Evolutionary conservation across 495 filamentous ascomycete genomes (phyloP).

Genomic region (Penicillium chermesinum): DNA sequence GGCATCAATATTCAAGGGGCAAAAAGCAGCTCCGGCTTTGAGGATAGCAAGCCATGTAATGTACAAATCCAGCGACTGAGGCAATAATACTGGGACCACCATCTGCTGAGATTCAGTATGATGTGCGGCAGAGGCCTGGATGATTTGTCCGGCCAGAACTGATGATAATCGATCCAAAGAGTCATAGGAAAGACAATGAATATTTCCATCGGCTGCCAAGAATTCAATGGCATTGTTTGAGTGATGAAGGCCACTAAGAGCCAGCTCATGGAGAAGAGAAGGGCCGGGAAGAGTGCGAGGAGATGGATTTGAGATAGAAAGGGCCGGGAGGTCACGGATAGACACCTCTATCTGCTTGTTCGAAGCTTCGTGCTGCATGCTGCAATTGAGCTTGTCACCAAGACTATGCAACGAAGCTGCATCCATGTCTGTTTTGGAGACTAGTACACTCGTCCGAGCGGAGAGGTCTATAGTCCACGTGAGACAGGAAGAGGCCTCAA

Average conservation of each 20-base stretch:
- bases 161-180: slow-evolving; percentile 54
- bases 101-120: slow-evolving; percentile 2
- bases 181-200: slow-evolving; percentile 48
- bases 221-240: slow-evolving; percentile 54
- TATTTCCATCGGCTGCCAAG: slow-evolving; percentile 38
- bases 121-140: slow-evolving; percentile 15
- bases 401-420: slow-evolving; percentile 19
- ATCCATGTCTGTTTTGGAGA: slow-evolving; percentile 21
- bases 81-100: slow-evolving; percentile 67
- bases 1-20: slow-evolving; percentile 66
- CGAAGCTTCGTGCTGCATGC: slow-evolving; percentile 16
- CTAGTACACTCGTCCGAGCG: slow-evolving; percentile 19
- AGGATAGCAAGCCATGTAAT: slow-evolving; percentile 65
- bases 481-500: slow-evolving; percentile 7
- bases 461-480: slow-evolving; percentile 17
- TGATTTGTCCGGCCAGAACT: slow-evolving; percentile 46
- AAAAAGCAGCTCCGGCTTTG: slow-evolving; percentile 74
- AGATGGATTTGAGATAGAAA: slow-evolving; percentile 60
- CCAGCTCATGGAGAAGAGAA: slow-evolving; percentile 60
- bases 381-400: slow-evolving; percentile 21
- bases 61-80: slow-evolving; percentile 68
- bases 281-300: slow-evolving; percentile 55
- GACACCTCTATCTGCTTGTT: slow-evolving; percentile 12
- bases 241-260: slow-evolving; percentile 25
- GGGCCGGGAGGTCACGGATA: slow-evolving; percentile 14